Percentiles rank a stretch among this genome's conserved stretches.
phyloP scores from a whole-genome alignment of 139 green algal species.

The Limnomonas spitsbergensis region DNA sequence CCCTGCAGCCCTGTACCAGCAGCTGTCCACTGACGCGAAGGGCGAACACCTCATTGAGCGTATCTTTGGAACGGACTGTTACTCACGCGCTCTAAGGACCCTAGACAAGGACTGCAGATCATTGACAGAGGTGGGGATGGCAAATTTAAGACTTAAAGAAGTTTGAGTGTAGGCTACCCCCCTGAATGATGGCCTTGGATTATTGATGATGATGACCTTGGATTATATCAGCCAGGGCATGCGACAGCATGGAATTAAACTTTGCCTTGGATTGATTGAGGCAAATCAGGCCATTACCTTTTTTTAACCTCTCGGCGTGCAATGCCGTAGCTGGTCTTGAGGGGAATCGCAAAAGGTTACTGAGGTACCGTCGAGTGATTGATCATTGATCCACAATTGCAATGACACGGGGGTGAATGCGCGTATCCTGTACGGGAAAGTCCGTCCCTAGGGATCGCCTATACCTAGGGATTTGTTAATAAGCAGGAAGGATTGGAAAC shows the following conservation, averaged over 20 bases:
- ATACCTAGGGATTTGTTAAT: no score
- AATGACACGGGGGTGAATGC: no score
- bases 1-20: neutral
- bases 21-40: neutral
- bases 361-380: no score
- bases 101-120: neutral
- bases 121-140: neutral
- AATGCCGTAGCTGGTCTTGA: no score
- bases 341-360: no score
- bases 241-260: neutral
- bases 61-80: conserved; percentile 2
- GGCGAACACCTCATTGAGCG: neutral
- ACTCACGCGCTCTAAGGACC: neutral
- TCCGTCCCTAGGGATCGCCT: no score
- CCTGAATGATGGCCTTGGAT: neutral
- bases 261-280: neutral
- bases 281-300: neutral
- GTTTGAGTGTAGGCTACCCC: neutral
- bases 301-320: no score
- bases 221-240: neutral
- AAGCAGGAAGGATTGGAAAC: no score
- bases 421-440: no score
- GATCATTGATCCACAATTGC: no score
- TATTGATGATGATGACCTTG: neutral
- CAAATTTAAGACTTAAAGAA: no score